These are phyloP conservation scores for Penicillium longicatenatum DNA, from an alignment of 495 filamentous ascomycete species.

Conservation along the genomic window DNA sequence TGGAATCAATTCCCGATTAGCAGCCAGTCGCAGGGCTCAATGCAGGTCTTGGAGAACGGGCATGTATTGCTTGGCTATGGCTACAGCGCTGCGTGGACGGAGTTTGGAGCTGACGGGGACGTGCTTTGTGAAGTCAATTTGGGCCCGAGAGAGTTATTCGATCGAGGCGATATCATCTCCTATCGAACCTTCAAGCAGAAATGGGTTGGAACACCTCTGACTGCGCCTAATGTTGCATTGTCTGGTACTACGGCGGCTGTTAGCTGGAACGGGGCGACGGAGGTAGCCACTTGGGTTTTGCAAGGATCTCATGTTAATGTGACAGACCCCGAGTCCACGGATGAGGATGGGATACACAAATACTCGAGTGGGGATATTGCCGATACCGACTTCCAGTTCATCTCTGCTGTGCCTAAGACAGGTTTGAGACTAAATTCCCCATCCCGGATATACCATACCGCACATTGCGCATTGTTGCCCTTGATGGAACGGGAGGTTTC, in stretches of 20 bases:
- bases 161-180: slow-evolving; percentile 29
- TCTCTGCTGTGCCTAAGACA: slow-evolving; percentile 29
- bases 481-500: slow-evolving; percentile 10
- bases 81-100: slow-evolving; percentile 47
- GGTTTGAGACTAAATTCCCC: slow-evolving; percentile 39
- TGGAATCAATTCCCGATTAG: slow-evolving; percentile 33
- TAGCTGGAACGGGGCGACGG: slow-evolving; percentile 49
- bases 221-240: slow-evolving; percentile 32
- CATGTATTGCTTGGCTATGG: slow-evolving; percentile 54
- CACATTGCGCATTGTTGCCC: slow-evolving; percentile 18
- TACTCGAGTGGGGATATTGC: background rate
- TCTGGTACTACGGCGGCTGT: slow-evolving; percentile 26
- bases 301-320: slow-evolving; percentile 23
- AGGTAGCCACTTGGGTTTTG: slow-evolving; percentile 39
- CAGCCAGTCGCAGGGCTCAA: slow-evolving; percentile 47
- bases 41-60: slow-evolving; percentile 45
- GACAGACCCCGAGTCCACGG: slow-evolving; percentile 2
- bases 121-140: slow-evolving; percentile 38
- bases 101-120: slow-evolving; percentile 40
- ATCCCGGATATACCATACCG: slow-evolving; percentile 20
- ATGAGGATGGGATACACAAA: background rate
- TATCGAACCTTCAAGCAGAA: slow-evolving; percentile 41
- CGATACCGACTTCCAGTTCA: slow-evolving; percentile 18
- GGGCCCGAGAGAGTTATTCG: slow-evolving; percentile 29
- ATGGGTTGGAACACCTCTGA: slow-evolving; percentile 38